Percentiles rank a stretch among this genome's conserved stretches.
These are phyloP conservation scores for Marvania coccoides DNA, from an alignment of 139 green algal species.

Conservation along the genomic window DNA sequence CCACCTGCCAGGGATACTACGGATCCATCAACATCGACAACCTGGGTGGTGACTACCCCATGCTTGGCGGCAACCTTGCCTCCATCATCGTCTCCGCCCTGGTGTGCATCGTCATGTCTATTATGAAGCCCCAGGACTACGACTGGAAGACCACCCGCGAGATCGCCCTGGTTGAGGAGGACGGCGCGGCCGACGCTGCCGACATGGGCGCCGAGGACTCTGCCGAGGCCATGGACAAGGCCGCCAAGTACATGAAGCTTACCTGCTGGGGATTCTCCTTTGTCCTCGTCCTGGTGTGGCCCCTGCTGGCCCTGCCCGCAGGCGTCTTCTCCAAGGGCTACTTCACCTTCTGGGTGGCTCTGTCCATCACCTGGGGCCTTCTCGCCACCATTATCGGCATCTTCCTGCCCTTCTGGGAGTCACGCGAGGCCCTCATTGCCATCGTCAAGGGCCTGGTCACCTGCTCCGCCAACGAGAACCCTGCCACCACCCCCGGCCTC, in stretches of 20 bases:
- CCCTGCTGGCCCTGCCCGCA: constrained; percentile 54
- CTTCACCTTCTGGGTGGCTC: constrained; percentile 66
- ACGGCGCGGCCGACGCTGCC: constrained; percentile 6
- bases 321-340: constrained; percentile 59
- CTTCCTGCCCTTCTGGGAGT: constrained; percentile 40
- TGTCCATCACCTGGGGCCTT: constrained; percentile 51
- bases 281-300: constrained; percentile 60
- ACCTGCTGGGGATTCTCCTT: constrained; percentile 45
- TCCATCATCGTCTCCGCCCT: constrained; percentile 61
- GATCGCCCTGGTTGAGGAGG: constrained; percentile 50
- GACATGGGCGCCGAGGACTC: constrained; percentile 17
- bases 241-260: constrained; percentile 29
- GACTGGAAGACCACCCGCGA: constrained; percentile 44
- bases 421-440: constrained; percentile 14
- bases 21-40: constrained; percentile 38
- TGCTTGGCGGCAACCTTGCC: constrained; percentile 80
- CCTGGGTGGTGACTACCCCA: constrained; percentile 69
- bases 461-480: background rate
- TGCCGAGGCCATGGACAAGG: constrained; percentile 32
- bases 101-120: constrained; percentile 51
- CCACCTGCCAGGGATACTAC: constrained; percentile 26
- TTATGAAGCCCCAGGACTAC: constrained; percentile 46
- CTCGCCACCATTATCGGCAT: constrained; percentile 33
- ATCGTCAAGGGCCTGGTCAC: constrained; percentile 17
- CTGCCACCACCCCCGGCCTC: background rate